phyloP scores from a whole-genome alignment of 176 grass and related monocot genomes.

The Rhynchospora tenuis region DNA sequence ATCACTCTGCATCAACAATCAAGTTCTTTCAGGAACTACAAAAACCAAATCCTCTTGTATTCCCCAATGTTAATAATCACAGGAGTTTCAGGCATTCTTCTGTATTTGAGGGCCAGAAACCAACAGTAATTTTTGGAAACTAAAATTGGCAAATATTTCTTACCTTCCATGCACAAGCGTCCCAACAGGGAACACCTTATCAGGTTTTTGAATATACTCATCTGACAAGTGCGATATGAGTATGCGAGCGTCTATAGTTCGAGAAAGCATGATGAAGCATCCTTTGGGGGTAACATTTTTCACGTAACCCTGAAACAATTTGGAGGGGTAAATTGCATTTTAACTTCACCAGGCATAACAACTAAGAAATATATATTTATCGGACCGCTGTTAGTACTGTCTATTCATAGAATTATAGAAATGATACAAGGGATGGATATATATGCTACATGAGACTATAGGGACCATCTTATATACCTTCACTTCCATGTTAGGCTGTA shows the following conservation, averaged over 20 bases:
- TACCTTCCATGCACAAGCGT: constrained; percentile 85
- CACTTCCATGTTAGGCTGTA: constrained; percentile 55
- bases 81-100: neutral
- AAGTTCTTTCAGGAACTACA: neutral
- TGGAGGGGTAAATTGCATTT: neutral
- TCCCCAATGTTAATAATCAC: neutral
- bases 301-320: constrained; percentile 68
- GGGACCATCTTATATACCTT: constrained; percentile 41
- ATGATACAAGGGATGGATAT: neutral
- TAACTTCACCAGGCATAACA: neutral
- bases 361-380: neutral
- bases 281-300: constrained; percentile 84
- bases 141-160: constrained; percentile 13
- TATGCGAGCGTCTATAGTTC: constrained; percentile 68
- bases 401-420: neutral
- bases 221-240: constrained; percentile 81
- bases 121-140: neutral
- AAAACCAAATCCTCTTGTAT: neutral
- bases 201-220: constrained; percentile 74
- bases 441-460: constrained; percentile 2
- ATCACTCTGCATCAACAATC: constrained; percentile 46
- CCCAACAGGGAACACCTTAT: constrained; percentile 75
- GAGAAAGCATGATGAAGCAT: constrained; percentile 90
- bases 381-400: neutral
- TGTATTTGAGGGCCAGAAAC: neutral